Evolutionary conservation across 1,284 basidiomycete genomes (phyloP).

Genomic region (Malassezia obtusa): DNA sequence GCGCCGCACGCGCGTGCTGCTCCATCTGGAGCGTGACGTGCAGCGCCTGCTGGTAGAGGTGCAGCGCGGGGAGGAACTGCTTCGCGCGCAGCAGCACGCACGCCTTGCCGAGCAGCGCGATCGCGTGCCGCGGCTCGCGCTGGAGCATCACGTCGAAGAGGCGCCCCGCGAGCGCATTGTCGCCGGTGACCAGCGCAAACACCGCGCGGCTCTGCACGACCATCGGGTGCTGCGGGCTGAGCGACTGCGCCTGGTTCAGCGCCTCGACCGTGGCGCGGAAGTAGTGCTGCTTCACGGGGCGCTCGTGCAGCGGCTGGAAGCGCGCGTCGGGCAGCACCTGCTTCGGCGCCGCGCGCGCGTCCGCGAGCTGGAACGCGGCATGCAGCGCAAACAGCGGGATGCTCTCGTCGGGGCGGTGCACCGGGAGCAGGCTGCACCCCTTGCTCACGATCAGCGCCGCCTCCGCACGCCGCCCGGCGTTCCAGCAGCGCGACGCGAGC

Average conservation of each 20-base stretch:
- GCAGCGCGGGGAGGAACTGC: slow-evolving; percentile 31
- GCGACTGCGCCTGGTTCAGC: slow-evolving; percentile 20
- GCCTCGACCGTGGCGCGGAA: slow-evolving; percentile 19
- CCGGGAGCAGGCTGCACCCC: slow-evolving; percentile 26
- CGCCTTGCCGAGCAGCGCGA: slow-evolving; percentile 41
- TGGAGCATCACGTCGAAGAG: slow-evolving; percentile 30
- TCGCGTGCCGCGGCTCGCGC: slow-evolving; percentile 23
- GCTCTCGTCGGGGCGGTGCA: slow-evolving; percentile 26
- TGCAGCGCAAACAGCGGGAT: slow-evolving; percentile 29
- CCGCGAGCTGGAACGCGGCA: slow-evolving; percentile 26
- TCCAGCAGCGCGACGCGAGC: slow-evolving; percentile 30
- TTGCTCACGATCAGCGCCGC: slow-evolving; percentile 25
- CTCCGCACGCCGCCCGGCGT: slow-evolving; percentile 25
- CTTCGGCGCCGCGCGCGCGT: slow-evolving; percentile 34
- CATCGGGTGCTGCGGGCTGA: slow-evolving; percentile 28
- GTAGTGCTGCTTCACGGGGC: slow-evolving; percentile 24
- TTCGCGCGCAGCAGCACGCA: slow-evolving; percentile 37
- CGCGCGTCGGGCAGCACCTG: slow-evolving; percentile 33
- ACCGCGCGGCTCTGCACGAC: slow-evolving; percentile 27
- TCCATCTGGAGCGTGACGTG: slow-evolving; percentile 27
- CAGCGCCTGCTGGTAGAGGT: slow-evolving; percentile 40
- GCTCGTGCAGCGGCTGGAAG: slow-evolving; percentile 28
- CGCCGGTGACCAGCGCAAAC: slow-evolving; percentile 24
- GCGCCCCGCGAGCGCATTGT: slow-evolving; percentile 24
- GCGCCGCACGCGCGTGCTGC: slow-evolving; percentile 19